Evolutionary conservation across 2,329 filamentous ascomycete species (phyloP).

Genomic region (Sporothrix humicola): DNA sequence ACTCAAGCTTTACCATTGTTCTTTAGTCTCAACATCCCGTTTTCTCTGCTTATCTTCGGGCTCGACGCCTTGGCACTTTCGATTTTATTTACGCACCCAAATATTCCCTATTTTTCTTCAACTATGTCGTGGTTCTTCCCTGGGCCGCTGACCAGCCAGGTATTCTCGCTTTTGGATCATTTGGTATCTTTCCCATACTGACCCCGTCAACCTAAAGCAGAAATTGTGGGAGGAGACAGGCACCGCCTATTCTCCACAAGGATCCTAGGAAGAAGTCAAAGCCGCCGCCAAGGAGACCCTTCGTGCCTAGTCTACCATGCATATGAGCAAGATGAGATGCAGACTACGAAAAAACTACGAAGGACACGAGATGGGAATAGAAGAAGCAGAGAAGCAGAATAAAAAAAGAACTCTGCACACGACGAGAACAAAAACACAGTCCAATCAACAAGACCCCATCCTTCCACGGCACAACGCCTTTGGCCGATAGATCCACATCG

Average conservation of each 20-base stretch:
- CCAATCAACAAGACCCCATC: not conserved
- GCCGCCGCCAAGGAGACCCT: not conserved
- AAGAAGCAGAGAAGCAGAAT: not conserved
- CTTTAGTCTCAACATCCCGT: not conserved
- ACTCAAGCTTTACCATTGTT: not conserved
- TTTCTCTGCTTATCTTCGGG: constrained; percentile 15
- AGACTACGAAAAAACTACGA: constrained; percentile 1
- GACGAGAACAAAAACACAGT: not conserved
- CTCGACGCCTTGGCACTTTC: constrained; percentile 23
- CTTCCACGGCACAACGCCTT: not conserved
- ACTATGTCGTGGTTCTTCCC: not conserved
- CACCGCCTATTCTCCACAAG: not conserved
- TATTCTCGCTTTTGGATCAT: not conserved
- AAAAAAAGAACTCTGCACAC: too few species aligned
- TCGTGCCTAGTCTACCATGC: not conserved
- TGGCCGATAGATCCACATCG: not conserved
- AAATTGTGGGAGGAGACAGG: too few species aligned
- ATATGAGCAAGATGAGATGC: not conserved
- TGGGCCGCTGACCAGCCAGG: not conserved
- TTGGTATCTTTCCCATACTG: not conserved
- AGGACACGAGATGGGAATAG: not conserved
- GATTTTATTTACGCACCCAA: not conserved
- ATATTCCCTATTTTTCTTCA: not conserved
- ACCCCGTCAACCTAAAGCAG: not conserved
- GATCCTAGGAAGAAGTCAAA: not conserved